These are phyloP conservation scores for Scheffersomyces quercinus DNA, from an alignment of 1,139 yeast species.

Conservation along the genomic window DNA sequence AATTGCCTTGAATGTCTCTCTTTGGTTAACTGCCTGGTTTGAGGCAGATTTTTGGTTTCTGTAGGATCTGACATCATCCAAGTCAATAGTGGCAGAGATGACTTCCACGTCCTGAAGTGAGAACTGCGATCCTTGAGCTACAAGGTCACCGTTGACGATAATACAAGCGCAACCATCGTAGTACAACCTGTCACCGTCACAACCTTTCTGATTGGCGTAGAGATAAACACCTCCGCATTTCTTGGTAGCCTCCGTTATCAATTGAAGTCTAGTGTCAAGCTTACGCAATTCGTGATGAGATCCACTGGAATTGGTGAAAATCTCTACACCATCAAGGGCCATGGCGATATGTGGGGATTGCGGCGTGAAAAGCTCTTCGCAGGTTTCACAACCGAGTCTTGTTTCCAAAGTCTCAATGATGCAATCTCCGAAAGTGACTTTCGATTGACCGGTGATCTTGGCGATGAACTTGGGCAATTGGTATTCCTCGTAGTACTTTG, in stretches of 20 bases:
- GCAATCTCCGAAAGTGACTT: constrained; percentile 87
- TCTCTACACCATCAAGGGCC: constrained; percentile 95
- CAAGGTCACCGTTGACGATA: constrained; percentile 84
- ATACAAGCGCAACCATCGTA: constrained; percentile 97
- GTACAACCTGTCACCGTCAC: constrained; percentile 96
- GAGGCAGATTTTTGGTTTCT: constrained; percentile 79
- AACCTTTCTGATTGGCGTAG: constrained; percentile 93
- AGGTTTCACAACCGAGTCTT: constrained; percentile 91
- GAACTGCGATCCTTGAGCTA: constrained; percentile 93
- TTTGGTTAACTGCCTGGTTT: constrained; percentile 62
- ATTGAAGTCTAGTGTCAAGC: constrained; percentile 75
- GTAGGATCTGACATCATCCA: constrained; percentile 86
- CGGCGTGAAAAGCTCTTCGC: constrained; percentile 97
- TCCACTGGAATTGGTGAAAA: constrained; percentile 92
- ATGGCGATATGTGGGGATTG: constrained; percentile 90
- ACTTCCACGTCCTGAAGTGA: constrained; percentile 91
- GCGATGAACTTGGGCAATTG: constrained; percentile 70
- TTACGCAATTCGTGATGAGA: constrained; percentile 95
- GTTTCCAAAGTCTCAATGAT: constrained; percentile 82
- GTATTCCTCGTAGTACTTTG: constrained; percentile 70
- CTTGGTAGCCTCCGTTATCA: constrained; percentile 88
- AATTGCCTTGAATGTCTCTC: constrained; percentile 58
- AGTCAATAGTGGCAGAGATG: constrained; percentile 86
- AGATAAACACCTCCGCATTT: constrained; percentile 96
- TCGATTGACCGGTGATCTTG: constrained; percentile 59